Percentiles rank a stretch among this genome's conserved stretches.
Conservation (phyloP, 2,329 filamentous ascomycete species). For the Fonsecaea multimorphosa region DNA sequence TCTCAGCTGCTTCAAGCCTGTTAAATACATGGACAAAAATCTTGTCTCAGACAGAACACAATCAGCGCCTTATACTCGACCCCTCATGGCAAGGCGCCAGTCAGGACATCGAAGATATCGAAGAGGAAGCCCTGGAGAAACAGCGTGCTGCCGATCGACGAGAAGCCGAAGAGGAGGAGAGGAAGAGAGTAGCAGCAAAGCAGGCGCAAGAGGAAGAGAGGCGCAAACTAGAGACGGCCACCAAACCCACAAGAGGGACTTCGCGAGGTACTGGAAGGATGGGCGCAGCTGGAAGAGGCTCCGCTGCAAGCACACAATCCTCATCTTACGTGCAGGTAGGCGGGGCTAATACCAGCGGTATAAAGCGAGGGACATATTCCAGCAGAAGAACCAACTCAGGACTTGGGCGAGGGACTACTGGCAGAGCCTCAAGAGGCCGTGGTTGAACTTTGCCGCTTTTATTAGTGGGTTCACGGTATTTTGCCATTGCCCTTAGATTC, state of each 20-base stretch:
- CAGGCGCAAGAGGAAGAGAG: constrained; percentile 58
- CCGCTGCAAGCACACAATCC: constrained; percentile 24
- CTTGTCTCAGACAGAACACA: constrained; percentile 95
- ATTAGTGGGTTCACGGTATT: neutral
- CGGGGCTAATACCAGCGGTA: constrained; percentile 25
- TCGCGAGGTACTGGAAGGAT: constrained; percentile 45
- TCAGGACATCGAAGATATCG: constrained; percentile 83
- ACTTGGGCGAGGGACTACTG: constrained; percentile 26
- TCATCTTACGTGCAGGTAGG: constrained; percentile 34
- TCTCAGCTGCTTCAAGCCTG: constrained; percentile 83
- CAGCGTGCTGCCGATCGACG: constrained; percentile 79
- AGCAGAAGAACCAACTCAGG: constrained; percentile 31
- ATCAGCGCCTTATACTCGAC: constrained; percentile 87
- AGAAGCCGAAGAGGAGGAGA: constrained; percentile 77
- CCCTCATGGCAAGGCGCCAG: constrained; percentile 88
- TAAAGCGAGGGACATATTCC: constrained; percentile 29
- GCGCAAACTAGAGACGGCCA: constrained; percentile 46
- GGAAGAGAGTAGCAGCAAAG: constrained; percentile 70
- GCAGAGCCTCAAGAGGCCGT: constrained; percentile 28
- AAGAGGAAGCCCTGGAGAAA: constrained; percentile 75
- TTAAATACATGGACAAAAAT: constrained; percentile 97
- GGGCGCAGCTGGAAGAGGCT: constrained; percentile 44
- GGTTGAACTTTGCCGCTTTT: constrained; percentile 15
- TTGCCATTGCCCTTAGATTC: no score
- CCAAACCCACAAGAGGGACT: constrained; percentile 41